Evolutionary conservation across 164 flowering plant species (phyloP).

Genomic region (Nelumbo lutea): DNA sequence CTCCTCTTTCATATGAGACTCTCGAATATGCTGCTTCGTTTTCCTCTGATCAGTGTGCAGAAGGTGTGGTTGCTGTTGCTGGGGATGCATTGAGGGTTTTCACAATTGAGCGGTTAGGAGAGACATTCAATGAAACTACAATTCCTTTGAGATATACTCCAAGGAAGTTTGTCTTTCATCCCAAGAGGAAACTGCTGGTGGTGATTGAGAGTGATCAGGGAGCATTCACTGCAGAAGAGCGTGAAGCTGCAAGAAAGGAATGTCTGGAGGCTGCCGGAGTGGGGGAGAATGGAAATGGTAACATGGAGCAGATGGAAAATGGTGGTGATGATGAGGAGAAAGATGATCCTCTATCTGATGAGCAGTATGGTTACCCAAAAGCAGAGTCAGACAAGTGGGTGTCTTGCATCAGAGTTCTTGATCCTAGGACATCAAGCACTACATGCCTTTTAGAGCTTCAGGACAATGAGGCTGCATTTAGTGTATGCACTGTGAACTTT

Average conservation of each 20-base stretch:
- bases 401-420: slow-evolving; percentile 96
- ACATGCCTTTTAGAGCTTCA: slow-evolving; percentile 96
- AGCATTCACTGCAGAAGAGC: slow-evolving; percentile 90
- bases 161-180: slow-evolving; percentile 92
- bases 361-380: slow-evolving; percentile 98
- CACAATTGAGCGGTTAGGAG: slow-evolving; percentile 89
- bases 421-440: slow-evolving; percentile 70
- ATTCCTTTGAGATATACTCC: slow-evolving; percentile 97
- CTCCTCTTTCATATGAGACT: slow-evolving; percentile 92
- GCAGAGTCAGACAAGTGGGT: slow-evolving; percentile 93
- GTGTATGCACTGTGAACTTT: slow-evolving; percentile 92
- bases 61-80: slow-evolving; percentile 99
- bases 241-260: slow-evolving; percentile 89
- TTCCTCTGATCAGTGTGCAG: slow-evolving; percentile 97
- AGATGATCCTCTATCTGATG: slow-evolving; percentile 90
- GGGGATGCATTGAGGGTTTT: slow-evolving; percentile 92
- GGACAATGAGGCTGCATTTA: slow-evolving; percentile 97
- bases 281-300: slow-evolving; percentile 79
- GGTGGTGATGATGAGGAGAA: slow-evolving; percentile 82
- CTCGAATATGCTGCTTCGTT: slow-evolving; percentile 97
- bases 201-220: slow-evolving; percentile 98
- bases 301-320: slow-evolving; percentile 79
- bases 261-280: slow-evolving; percentile 80
- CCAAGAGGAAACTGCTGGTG: slow-evolving; percentile 68
- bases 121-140: slow-evolving; percentile 89